Base-by-base conservation (phyloP, 805 yeast species). In the Hanseniaspora hatyaiensis region DNA sequence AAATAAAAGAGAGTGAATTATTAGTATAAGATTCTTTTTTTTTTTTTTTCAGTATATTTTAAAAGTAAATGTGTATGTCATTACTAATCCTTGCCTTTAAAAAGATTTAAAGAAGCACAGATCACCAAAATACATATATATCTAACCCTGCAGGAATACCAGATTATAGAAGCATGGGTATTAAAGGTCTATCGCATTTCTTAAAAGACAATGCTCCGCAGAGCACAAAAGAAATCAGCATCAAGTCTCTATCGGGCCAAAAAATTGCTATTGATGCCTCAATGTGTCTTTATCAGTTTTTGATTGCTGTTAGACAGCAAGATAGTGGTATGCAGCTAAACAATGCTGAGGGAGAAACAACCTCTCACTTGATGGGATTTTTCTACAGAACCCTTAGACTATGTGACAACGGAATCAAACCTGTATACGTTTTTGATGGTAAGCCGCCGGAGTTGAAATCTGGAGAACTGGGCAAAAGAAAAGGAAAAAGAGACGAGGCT, bases 201-300 rank as follows among this genome's bases (percentile, higher is more conserved):
- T 77, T 92, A 28, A 74, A 86, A 36, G 98, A 92, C 59, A 80
- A 89, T 61, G 94, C 95, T 1, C 95, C 96, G 0, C 63, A 66
- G 13, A 87, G 97, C 1, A 76, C 85, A 53, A 75, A 76, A 53
- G 76, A 78, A 48, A 74, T 76, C 50, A 95, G 86, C 54, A 80
- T 89, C 68, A 89, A 89, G 65, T 71, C 82, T 13, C 74, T 87
- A 40, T 82, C 84, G 58, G 98, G 98, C 1, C 70, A 97, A 38
- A 92, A 92, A 67, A 95, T 92, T n/a, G 98, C 98, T 51, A 88
- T 92, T 51, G 73, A 83, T 66, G 94, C 94, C 2, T 88, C 97
- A 8, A 92, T 92, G 98, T 86, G 95, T 54, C 70, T 92, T 34
- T 92, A 92, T 61, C 99, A 92, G 64, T 92, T 89, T 59, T 70